These are phyloP conservation scores for Rhynchosporium agropyri DNA, from an alignment of 2,329 filamentous ascomycete genomes.

Conservation along the genomic window DNA sequence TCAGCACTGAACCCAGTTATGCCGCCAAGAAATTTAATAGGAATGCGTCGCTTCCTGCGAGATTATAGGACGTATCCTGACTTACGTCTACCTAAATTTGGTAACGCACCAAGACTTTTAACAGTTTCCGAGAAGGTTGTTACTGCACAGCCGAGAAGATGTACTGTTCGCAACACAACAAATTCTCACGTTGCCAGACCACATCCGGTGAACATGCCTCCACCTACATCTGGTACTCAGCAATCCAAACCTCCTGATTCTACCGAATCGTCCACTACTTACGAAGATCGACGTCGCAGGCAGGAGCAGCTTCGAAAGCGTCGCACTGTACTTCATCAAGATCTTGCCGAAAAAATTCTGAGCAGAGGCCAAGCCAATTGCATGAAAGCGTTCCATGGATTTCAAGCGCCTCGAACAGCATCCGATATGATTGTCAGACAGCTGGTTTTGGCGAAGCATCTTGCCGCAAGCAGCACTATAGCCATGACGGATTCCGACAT, in stretches of 20 bases:
- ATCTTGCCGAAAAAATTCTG: background rate
- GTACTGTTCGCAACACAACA: background rate
- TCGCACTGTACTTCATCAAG: background rate
- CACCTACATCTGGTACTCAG: background rate
- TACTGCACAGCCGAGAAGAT: background rate
- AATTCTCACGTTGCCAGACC: too few relatives aligned
- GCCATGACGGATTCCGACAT: background rate
- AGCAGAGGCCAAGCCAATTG: background rate
- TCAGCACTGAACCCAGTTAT: background rate
- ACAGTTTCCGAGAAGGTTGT: background rate
- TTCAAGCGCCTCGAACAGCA: background rate
- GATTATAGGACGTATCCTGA: background rate
- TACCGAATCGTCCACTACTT: too few relatives aligned
- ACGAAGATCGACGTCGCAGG: background rate
- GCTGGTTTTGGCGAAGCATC: background rate
- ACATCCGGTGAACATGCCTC: background rate
- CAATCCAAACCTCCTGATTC: too few relatives aligned
- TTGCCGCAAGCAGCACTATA: background rate
- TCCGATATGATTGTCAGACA: background rate
- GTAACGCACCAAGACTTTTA: conserved; percentile 3
- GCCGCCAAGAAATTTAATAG: background rate
- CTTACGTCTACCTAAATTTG: conserved; percentile 1
- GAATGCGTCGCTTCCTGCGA: background rate
- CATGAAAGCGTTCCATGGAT: background rate
- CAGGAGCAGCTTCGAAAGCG: background rate